Evolutionary conservation across 2,329 filamentous ascomycete species (phyloP), one percentile per base, ranked within the genome.

Genomic region (Chaetomium olivaceum): DNA sequence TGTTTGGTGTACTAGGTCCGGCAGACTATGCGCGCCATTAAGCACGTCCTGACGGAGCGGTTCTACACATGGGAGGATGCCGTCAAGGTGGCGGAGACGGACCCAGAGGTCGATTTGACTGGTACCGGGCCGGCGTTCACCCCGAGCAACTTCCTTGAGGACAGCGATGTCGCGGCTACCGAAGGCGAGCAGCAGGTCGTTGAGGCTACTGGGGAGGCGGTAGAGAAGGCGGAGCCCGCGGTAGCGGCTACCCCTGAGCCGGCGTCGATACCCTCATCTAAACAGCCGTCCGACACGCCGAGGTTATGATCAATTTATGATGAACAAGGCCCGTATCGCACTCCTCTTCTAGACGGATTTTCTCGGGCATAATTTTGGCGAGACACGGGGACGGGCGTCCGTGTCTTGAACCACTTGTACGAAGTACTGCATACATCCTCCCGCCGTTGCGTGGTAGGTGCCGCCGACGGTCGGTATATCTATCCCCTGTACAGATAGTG

Each of bases 21-120:
- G 72, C 81, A 82, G 76, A 97, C 94, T 27, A 92, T 94, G 86
- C 86, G 87, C 74, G 83, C 85, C 55, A 96, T 98, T 78, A 92
- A 92, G 80, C 90, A 95, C 71, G 86, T 89, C 58, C 81, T 98
- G 74, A 94, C 91, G 43, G 93, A 97, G 80, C 86, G 94, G 73
- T 95, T 87, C 80, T 94, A 97, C 79, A 86, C 91, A 11, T 98
- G 92, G 90, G 85, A 91, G 74, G 91, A 93, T 74, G 92, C 92
- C 25, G 80, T 86, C 58, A 79, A 84, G 66, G 79, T 91, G 68
- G 91, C 89, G 7, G 81, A 84, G 79, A 74, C 79, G 9, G 91
- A 94, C 74, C 82, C 84, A 5, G 89, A 91, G 76, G 82, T 93
- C 71, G 80, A 91, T 73, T 76, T 91, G 29, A 82, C 80, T 33